Evolutionary conservation across 2,329 filamentous ascomycete species (phyloP), one percentile per base, ranked within the genome.

Genomic region (Hypoxylon sp.): DNA sequence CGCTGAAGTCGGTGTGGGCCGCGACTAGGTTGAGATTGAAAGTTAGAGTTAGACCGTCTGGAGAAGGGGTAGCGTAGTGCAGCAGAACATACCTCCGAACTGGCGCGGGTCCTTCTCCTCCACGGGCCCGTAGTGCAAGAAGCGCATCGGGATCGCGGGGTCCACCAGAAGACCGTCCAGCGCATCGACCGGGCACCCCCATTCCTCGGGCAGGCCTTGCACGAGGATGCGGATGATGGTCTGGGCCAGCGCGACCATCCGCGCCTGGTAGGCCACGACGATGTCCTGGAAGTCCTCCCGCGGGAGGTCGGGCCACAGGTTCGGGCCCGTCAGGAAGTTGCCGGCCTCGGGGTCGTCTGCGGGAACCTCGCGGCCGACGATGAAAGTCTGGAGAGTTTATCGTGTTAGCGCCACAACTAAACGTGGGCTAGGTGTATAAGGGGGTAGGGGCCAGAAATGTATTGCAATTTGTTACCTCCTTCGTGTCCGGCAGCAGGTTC

Each of bases 1-100:
- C 61, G 7, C 77, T 73, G 61, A 77, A 77, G 64, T 77, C 77
- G 27, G 72, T 77, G 53, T 78, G 77, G 44, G 69, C 70, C 30
- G 67, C 75, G 33, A 76, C 71, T 37, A n/a, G 14, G n/a, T 14
- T 13, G 35, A 1, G 5, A 27, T 27, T 5, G 3, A 1, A 3
- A 27, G 3, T 27, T 27, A 37, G 14, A 6, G 14, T 37, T 37
- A 37, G 13, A 37, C 2, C 2, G n/a, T 37, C 14, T n/a, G 1
- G 13, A 37, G n/a, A 37, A n/a, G 13, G 10, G 13, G 13, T 5
- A 27, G 25, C 25, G 25, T 27, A 27, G 25, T 5, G 25, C 13
- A 37, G 35, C 14, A 37, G 35, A 37, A 37, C 35, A 6, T 37
- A 37, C 35, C 35, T 68, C 74, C 76, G 25, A 74, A 76, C 25